Percentiles rank a stretch among this genome's conserved stretches.
These are phyloP conservation scores for Colletotrichum horii DNA, from an alignment of 2,329 filamentous ascomycete species.

Conservation along the genomic window DNA sequence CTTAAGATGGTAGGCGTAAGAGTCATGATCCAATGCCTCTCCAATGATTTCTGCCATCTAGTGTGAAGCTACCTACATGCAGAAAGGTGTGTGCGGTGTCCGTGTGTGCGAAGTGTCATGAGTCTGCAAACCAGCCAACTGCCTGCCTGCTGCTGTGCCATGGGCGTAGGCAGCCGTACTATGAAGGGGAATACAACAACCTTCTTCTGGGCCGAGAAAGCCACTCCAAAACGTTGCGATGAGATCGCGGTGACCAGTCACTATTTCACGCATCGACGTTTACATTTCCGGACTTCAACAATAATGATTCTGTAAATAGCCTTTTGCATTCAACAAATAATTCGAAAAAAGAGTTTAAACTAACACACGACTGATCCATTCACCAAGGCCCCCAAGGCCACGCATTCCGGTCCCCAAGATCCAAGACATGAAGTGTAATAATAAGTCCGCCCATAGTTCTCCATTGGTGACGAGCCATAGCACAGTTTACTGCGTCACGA, in stretches of 20 bases:
- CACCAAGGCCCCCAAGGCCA: not conserved
- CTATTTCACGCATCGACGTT: not conserved
- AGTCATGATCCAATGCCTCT: not conserved
- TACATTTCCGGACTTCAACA: not conserved
- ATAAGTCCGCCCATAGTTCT: not conserved
- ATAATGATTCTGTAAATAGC: not conserved
- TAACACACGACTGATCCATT: not conserved
- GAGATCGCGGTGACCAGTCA: not conserved
- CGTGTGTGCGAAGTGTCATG: not conserved
- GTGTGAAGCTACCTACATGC: not conserved
- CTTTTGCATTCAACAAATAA: not conserved
- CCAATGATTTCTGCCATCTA: not conserved
- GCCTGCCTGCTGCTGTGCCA: not conserved
- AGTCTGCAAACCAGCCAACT: not conserved
- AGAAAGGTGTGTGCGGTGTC: not conserved
- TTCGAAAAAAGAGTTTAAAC: constrained; percentile 1
- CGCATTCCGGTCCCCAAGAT: not conserved
- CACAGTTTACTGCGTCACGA: not conserved
- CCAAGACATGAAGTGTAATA: not conserved
- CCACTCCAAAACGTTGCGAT: not conserved
- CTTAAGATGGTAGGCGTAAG: not conserved
- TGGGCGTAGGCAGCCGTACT: not conserved
- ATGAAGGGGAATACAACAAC: not conserved
- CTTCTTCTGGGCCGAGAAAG: not conserved
- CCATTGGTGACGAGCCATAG: not conserved